Percentiles rank a stretch among this genome's conserved stretches.
These are phyloP conservation scores for Fonsecaea pedrosoi DNA, from an alignment of 2,329 filamentous ascomycete genomes.

Conservation along the genomic window DNA sequence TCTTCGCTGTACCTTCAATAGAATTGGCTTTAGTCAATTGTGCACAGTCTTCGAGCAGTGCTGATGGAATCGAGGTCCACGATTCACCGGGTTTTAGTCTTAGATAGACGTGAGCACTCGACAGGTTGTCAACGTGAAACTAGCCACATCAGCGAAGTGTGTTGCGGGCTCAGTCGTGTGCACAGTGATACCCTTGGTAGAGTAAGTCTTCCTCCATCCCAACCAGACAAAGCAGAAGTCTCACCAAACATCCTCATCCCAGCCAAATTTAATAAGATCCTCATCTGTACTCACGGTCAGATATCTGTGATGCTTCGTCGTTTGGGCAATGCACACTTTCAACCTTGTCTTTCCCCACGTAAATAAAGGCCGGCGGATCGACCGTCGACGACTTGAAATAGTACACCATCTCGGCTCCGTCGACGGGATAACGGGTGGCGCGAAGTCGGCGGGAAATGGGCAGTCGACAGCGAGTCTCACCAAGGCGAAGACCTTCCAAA, in stretches of 20 bases:
- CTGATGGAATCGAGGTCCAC: constrained; percentile 81
- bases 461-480: not conserved
- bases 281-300: constrained; percentile 69
- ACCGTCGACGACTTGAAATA: constrained; percentile 91
- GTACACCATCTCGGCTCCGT: constrained; percentile 73
- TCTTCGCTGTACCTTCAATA: constrained; percentile 74
- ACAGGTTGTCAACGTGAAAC: constrained; percentile 98
- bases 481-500: not conserved
- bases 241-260: constrained; percentile 94
- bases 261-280: constrained; percentile 91
- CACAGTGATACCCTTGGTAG: constrained; percentile 28
- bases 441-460: not conserved
- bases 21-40: constrained; percentile 98
- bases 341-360: constrained; percentile 98
- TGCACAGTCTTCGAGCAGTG: constrained; percentile 84
- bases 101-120: constrained; percentile 94
- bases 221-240: constrained; percentile 1
- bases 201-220: constrained; percentile 15
- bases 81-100: constrained; percentile 77
- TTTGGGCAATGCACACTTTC: constrained; percentile 73
- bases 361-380: constrained; percentile 82
- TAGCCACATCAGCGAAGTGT: constrained; percentile 45
- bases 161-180: not conserved
- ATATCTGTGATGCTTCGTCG: not conserved
- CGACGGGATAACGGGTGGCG: not conserved